phyloP scores from a whole-genome alignment of 352 stramenopile species.

The Globisporangium iwayamae region DNA sequence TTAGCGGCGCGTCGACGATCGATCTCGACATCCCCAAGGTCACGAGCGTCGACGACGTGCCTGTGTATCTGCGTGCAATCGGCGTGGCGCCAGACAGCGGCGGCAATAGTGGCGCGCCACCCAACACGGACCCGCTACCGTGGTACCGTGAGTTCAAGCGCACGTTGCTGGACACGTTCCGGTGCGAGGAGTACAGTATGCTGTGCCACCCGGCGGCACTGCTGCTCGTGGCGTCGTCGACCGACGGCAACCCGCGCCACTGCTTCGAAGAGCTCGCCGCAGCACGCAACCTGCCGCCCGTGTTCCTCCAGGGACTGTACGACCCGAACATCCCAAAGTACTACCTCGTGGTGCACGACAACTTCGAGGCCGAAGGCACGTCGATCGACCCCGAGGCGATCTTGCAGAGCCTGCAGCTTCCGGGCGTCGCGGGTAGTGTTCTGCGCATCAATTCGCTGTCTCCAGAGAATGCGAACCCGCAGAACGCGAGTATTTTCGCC shows the following conservation, averaged over 20 bases:
- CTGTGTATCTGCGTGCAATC: conserved; percentile 59
- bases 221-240: conserved; percentile 78
- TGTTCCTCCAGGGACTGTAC: conserved; percentile 77
- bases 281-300: conserved; percentile 40
- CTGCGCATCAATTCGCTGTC: conserved; percentile 67
- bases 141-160: conserved; percentile 82
- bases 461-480: conserved; percentile 25
- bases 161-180: conserved; percentile 78
- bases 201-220: conserved; percentile 70
- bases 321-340: conserved; percentile 80
- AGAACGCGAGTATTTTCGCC: conserved; percentile 36
- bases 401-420: conserved; percentile 63
- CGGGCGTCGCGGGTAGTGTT: conserved; percentile 42
- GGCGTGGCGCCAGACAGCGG: conserved; percentile 29
- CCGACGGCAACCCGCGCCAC: conserved; percentile 72
- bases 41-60: conserved; percentile 54
- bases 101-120: conserved; percentile 28
- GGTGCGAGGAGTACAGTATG: conserved; percentile 77
- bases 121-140: conserved; percentile 32
- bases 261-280: conserved; percentile 66
- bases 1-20: conserved; percentile 26
- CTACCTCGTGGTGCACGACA: conserved; percentile 88
- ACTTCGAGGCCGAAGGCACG: conserved; percentile 69
- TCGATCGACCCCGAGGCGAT: conserved; percentile 78
- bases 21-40: conserved; percentile 67